phyloP scores from a whole-genome alignment of 305 asterid species.

The Withania somnifera region DNA sequence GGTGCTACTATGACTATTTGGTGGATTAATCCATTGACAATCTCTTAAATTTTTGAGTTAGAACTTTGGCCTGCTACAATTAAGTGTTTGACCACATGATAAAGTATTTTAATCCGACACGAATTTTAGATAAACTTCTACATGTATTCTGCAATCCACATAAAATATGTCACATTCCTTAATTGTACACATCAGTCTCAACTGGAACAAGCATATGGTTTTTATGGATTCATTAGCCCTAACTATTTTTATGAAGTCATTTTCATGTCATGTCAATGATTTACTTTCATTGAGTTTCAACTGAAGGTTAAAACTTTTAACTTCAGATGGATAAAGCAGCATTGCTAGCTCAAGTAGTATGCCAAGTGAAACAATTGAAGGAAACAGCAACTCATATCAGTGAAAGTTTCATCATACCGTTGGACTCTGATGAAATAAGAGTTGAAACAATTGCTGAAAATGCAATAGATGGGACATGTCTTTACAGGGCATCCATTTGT shows the following conservation, averaged over 20 bases:
- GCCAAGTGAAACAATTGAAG: constrained; percentile 50
- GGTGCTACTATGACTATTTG: neutral
- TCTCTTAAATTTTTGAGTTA: neutral
- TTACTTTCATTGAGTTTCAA: neutral
- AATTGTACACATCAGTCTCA: neutral
- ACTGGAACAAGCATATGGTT: neutral
- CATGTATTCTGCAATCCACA: neutral
- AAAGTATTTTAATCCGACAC: too few species aligned
- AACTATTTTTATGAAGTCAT: neutral
- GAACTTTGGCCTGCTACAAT: too few species aligned
- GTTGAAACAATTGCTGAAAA: constrained; percentile 35
- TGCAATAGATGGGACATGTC: constrained; percentile 20
- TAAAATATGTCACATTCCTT: neutral
- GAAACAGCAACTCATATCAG: constrained; percentile 37
- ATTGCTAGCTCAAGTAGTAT: constrained; percentile 58
- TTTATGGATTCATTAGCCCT: too few species aligned
- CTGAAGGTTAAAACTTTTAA: neutral
- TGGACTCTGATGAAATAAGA: constrained; percentile 51
- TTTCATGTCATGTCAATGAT: neutral
- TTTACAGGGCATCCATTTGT: constrained; percentile 56
- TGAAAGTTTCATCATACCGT: constrained; percentile 50
- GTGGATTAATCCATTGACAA: neutral
- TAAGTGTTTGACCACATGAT: too few species aligned
- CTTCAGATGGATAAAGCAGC: constrained; percentile 84
- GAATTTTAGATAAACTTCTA: neutral